Base-by-base conservation (phyloP, 2,329 filamentous ascomycete species). In the Phyllosticta citriasiana region DNA sequence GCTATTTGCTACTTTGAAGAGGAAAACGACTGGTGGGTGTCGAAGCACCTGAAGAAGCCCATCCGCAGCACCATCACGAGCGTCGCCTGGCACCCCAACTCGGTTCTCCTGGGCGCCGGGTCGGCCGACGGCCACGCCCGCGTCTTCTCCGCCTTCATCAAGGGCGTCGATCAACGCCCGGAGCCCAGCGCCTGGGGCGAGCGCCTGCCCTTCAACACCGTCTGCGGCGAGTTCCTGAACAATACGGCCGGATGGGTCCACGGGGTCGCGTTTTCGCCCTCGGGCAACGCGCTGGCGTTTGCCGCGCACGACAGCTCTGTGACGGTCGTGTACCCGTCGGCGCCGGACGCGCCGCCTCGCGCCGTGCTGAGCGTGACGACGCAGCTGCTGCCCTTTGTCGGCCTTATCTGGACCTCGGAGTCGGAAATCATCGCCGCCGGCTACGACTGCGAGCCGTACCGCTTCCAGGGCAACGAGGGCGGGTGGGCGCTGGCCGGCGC, bases 1-100 rank as follows among this genome's bases (percentile, higher is more conserved):
- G 91, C 94, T 51, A 84, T 97, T 68, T 99, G 94, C 82, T 97
- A 97, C 80, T 99, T 99, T 69, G 94, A 99, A 73, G 90, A 96
- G 74, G 94, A 99, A 77, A 97, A 99, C 77, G 92, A 99, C 80
- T 99, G 94, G 94, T 99, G 94, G 94, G 93, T 99, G 52, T 97
- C 92, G 47, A 99, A 99, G 82, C 94, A 99, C 77, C 79, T 99
- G 72, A 97, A 97, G 85, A 99, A 97, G 83, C 94, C 94, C 22
- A 96, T 99, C 70, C 89, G 93, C 67, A 96, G 91, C 74, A 99
- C 94, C 62, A 93, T 99, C 69, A 97, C 94, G 61, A 91, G 89
- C 16, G 85, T 99, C 53, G 87, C 88, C 62, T 99, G 94, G 94
- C 94, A 99, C 76, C 94, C 94, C 40, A 99, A 99, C 81, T 95